Evolutionary conservation across 805 yeast genomes (phyloP), one percentile per base, ranked within the genome.

Genomic region (Lipomyces kockii): DNA sequence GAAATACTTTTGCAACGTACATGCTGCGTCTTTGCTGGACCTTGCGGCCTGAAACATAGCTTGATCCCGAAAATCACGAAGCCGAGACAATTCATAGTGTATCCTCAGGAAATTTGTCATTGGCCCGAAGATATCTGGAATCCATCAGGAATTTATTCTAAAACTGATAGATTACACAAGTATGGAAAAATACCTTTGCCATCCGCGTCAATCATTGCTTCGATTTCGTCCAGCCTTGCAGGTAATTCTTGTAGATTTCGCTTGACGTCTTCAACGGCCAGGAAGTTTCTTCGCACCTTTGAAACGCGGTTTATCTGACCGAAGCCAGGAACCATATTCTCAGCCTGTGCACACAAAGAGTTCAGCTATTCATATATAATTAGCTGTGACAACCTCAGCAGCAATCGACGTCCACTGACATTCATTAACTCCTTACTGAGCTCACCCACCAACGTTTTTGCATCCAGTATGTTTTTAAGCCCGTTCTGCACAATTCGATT

Each of bases 61-160:
- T 75, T 89, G 90, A 71, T 94, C 98, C 70, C 84, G 86, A 72
- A 93, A 87, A 77, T 92, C 94, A 62, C 96, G 83, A 22, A 91
- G 85, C 74, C 84, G 84, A 58, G 87, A 88, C 66, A 94, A 82
- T 68, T 84, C 81, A 76, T 83, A 90, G 77, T 94, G 98, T 12
- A 90, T 86, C 29, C 82, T 75, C 60, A 92, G 80, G 35, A 94
- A 78, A 69, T 85, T 83, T 8, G 87, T 84, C 74, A 89, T 80
- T 1, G 73, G 70, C 6, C 64, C 70, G 35, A 63, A 66, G 22
- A 63, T 65, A 52, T 64, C 70, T 70, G 27, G 6, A 22, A 14
- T 39, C 14, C 37, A 51, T 49, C 12, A 34, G 29, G 3, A 52
- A 9, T 53, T 37, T 17, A 20, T 34, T 2, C n/a, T n/a, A 17